These are phyloP conservation scores for Stephania cephalantha DNA, from an alignment of 164 flowering plant species.

Conservation along the genomic window DNA sequence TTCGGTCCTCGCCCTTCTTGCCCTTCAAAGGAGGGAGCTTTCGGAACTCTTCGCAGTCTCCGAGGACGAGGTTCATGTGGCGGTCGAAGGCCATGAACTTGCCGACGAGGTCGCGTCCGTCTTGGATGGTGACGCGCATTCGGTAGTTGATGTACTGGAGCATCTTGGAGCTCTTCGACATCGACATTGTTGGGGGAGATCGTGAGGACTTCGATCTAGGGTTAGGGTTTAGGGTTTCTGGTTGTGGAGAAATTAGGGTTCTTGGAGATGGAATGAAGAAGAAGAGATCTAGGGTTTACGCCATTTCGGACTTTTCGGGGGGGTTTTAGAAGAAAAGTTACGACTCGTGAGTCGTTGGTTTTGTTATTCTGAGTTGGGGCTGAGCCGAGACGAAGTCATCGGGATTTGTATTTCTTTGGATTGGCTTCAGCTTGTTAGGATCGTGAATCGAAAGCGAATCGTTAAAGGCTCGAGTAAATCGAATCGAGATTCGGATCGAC, in stretches of 20 bases:
- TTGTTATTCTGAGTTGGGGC: too few relatives aligned
- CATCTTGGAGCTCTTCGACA: constrained; percentile 99
- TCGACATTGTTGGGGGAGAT: constrained; percentile 51
- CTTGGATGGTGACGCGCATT: constrained; percentile 96
- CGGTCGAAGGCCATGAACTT: constrained; percentile 99
- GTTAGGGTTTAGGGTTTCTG: constrained; percentile 1
- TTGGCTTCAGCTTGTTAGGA: too few relatives aligned
- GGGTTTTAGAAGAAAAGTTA: too few relatives aligned
- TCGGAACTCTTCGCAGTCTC: constrained; percentile 97
- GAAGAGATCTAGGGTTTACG: background rate
- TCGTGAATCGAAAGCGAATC: too few relatives aligned
- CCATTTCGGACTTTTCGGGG: background rate
- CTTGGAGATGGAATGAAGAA: background rate
- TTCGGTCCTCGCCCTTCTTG: constrained; percentile 60
- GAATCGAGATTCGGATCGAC: too few relatives aligned
- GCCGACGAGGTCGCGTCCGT: constrained; percentile 92
- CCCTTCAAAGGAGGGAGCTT: constrained; percentile 85
- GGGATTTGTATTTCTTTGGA: background rate
- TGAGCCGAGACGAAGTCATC: background rate
- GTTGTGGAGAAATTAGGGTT: background rate
- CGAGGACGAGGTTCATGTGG: constrained; percentile 96
- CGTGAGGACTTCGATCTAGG: background rate
- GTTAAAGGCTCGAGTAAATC: too few relatives aligned
- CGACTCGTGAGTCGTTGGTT: too few relatives aligned
- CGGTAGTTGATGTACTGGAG: constrained; percentile 93